Base-by-base conservation (phyloP, 352 stramenopile species). In the Thraustochytrium striatum region DNA sequence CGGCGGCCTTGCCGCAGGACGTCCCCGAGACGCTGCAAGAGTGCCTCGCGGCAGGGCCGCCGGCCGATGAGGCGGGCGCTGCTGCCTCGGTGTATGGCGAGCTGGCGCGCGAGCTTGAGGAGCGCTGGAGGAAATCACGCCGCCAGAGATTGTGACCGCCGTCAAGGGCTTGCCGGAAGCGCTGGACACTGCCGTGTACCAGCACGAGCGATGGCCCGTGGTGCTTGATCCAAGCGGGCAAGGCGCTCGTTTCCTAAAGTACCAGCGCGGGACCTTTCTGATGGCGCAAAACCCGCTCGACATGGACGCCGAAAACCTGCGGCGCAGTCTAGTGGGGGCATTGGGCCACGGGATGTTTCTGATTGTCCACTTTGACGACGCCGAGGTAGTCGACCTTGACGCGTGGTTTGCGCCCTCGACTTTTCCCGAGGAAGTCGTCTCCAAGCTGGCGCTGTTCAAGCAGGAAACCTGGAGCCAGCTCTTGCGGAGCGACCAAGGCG, bases 161-260 rank as follows among this genome's bases (percentile, higher is more conserved):
- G 83, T 96, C 33, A 92, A 94, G 72, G 86, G 89, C 44, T 82
- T 96, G 5, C 89, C 89, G 9, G 90, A 93, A 43, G 89, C 90
- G 0, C 90, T 96, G 72, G 91, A 95, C 75, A 84, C 87, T 36
- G 87, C 85, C 0, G 87, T 95, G 39, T 96, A 95, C 65, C 89
- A 94, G 28, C 55, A 86, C 21, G 91, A 96, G 61, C 89, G 88
- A 28, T 95, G 91, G 79, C 90, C 90, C 19, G 75, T 96, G n/a
- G 81, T 96, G 19, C 72, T 95, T 19, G 91, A 96, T 55, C 83
- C 87, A 0, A 86, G 85, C 1, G 89, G 87, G 0, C 88, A 95
- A 82, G 91, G 89, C 13, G 87, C 85, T 33, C 87, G 90, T 1
- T 95, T 95, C 52, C 88, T 96, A 72, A 91, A 93, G 69, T 96